phyloP scores from a whole-genome alignment of 2,329 filamentous ascomycete species.

The Magnaporthiopsis rhizophila region DNA sequence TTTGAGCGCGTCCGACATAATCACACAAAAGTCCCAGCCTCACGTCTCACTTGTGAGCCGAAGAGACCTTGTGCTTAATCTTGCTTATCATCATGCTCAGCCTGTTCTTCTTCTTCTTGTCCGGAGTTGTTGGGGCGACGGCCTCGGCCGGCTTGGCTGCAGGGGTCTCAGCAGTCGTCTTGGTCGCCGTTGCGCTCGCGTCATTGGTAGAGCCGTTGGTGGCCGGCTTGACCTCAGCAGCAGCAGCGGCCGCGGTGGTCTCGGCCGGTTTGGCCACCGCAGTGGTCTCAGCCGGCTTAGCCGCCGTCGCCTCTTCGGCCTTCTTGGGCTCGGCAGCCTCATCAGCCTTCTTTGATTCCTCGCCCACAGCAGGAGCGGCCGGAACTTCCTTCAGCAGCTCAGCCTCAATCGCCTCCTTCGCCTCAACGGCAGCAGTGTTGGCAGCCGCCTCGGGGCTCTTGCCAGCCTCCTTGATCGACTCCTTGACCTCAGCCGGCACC shows the following conservation, averaged over 20 bases:
- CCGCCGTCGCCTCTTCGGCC: conserved; percentile 11
- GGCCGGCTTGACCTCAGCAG: conserved; percentile 12
- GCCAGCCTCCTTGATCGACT: conserved; percentile 50
- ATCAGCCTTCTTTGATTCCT: conserved; percentile 19
- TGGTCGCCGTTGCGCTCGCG: conserved; percentile 2
- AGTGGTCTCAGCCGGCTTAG: conserved; percentile 16
- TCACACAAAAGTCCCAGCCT: background rate
- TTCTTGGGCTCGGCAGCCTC: conserved; percentile 14
- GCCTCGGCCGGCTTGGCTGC: conserved; percentile 20
- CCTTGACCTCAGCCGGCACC: conserved; percentile 48
- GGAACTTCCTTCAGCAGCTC: conserved; percentile 63
- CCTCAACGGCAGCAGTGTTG: conserved; percentile 59
- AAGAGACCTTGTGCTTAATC: conserved; percentile 38
- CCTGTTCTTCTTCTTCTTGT: conserved; percentile 61
- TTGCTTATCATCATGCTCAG: conserved; percentile 55
- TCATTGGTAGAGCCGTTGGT: conserved; percentile 8
- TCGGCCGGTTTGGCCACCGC: conserved; percentile 27
- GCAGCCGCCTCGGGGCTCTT: conserved; percentile 62
- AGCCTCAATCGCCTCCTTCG: conserved; percentile 67
- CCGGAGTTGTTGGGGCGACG: conserved; percentile 27
- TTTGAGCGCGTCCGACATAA: conserved; percentile 3
- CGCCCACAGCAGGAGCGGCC: conserved; percentile 25
- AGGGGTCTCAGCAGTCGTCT: conserved; percentile 12
- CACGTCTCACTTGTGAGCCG: conserved; percentile 7
- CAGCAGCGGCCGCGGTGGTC: conserved; percentile 16